Conservation (phyloP, 768 basidiomycete species). For the Cystofilobasidium bisporidii region DNA sequence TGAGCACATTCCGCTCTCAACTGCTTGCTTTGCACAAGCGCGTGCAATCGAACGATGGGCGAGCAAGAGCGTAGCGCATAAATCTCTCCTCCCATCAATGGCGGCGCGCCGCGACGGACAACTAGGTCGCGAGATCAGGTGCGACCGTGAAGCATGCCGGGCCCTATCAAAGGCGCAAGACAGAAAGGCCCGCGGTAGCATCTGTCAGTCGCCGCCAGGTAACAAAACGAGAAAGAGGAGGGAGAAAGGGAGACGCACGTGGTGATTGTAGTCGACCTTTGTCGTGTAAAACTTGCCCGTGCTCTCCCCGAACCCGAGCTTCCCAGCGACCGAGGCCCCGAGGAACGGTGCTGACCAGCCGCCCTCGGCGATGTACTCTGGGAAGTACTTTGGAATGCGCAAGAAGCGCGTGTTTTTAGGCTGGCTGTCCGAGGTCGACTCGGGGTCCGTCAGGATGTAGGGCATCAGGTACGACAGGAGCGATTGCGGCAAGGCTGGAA, state of each 20-base stretch:
- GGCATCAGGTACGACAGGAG: slow-evolving; percentile 22
- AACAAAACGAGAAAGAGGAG: not conserved
- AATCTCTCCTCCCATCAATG: too few species aligned
- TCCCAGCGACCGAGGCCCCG: slow-evolving; percentile 73
- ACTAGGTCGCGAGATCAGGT: not conserved
- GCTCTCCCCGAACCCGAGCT: slow-evolving; percentile 22
- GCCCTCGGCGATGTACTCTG: slow-evolving; percentile 76
- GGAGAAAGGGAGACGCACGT: slow-evolving; percentile 6
- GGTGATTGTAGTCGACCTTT: slow-evolving; percentile 25
- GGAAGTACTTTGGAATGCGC: slow-evolving; percentile 77
- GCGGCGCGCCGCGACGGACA: too few species aligned
- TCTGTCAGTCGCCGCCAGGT: not conserved
- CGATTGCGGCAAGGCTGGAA: slow-evolving; percentile 17
- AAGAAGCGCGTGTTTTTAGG: slow-evolving; percentile 56
- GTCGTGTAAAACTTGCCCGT: slow-evolving; percentile 19
- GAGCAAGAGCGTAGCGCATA: too few species aligned
- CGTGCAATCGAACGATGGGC: too few species aligned
- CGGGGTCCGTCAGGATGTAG: slow-evolving; percentile 28
- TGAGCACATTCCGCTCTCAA: too few species aligned
- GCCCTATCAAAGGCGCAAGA: not conserved
- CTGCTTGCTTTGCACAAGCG: too few species aligned
- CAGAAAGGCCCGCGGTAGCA: not conserved
- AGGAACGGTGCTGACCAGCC: slow-evolving; percentile 72
- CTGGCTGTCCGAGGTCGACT: slow-evolving; percentile 46
- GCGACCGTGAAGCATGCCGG: slow-evolving; percentile 6